Conservation (phyloP, 495 filamentous ascomycete genomes). For the Lepidopterella palustris region DNA sequence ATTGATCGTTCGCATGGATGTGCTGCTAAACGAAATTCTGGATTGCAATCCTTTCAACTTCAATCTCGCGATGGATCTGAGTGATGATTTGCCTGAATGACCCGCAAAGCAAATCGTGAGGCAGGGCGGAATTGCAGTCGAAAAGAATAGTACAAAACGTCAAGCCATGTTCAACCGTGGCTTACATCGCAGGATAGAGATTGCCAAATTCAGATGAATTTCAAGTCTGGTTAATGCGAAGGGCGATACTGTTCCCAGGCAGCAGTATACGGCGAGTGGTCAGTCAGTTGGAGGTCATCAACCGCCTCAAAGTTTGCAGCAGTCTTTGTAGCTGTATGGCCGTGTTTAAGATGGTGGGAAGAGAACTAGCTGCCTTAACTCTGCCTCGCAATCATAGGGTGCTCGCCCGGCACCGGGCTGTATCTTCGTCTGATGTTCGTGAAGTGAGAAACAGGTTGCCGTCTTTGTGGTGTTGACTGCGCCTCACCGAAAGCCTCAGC, state of each 20-base stretch:
- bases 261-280: neutral
- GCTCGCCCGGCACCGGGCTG: neutral
- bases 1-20: no score
- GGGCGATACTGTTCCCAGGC: neutral
- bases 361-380: neutral
- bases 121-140: no score
- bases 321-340: neutral
- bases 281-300: neutral
- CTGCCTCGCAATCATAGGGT: neutral
- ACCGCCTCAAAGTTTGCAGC: neutral
- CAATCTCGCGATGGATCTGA: no score
- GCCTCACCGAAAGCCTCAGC: neutral
- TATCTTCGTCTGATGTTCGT: neutral
- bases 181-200: neutral
- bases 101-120: no score
- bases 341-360: neutral
- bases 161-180: neutral
- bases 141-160: no score
- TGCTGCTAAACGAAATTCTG: no score
- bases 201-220: neutral
- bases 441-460: neutral
- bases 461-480: neutral
- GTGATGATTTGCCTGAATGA: no score
- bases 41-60: no score
- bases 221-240: neutral